Percentiles rank a stretch among this genome's conserved stretches.
Conservation (phyloP, 164 flowering plant genomes). For the Aristolochia contorta region DNA sequence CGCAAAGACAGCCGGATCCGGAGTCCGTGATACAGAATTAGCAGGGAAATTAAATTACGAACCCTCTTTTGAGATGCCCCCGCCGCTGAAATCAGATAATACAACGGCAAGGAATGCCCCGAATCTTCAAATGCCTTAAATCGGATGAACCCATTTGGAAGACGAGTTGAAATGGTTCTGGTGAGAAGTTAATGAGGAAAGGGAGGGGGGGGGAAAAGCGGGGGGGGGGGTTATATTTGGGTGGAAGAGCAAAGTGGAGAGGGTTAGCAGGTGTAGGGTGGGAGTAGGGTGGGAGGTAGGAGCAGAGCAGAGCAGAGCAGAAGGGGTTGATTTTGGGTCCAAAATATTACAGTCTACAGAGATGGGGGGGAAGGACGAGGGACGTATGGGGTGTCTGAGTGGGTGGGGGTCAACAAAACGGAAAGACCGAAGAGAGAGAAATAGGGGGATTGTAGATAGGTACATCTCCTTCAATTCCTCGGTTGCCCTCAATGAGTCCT, state of each 20-base stretch:
- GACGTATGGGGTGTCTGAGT: slow-evolving; percentile 5
- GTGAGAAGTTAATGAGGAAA: no score
- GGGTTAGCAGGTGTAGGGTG: slow-evolving; percentile 1
- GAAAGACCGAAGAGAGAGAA: slow-evolving; percentile 13
- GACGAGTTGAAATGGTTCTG: no score
- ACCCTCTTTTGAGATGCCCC: neutral
- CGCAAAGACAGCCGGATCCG: no score
- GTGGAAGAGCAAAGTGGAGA: neutral
- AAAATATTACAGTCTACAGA: neutral
- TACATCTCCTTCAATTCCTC: slow-evolving; percentile 26
- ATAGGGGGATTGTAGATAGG: neutral
- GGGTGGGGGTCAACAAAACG: slow-evolving; percentile 1
- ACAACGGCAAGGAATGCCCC: neutral
- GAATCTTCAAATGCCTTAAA: neutral
- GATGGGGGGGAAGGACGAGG: neutral
- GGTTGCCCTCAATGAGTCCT: slow-evolving; percentile 23
- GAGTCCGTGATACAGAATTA: no score
- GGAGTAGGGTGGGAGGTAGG: neutral
- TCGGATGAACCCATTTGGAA: neutral
- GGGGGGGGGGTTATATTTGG: no score
- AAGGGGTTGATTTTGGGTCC: neutral
- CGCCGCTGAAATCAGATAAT: neutral
- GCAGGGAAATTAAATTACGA: neutral
- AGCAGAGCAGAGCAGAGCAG: neutral
- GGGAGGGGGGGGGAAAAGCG: no score